Conservation (phyloP, 352 stramenopile genomes). For the Thalassiosira hispida region DNA sequence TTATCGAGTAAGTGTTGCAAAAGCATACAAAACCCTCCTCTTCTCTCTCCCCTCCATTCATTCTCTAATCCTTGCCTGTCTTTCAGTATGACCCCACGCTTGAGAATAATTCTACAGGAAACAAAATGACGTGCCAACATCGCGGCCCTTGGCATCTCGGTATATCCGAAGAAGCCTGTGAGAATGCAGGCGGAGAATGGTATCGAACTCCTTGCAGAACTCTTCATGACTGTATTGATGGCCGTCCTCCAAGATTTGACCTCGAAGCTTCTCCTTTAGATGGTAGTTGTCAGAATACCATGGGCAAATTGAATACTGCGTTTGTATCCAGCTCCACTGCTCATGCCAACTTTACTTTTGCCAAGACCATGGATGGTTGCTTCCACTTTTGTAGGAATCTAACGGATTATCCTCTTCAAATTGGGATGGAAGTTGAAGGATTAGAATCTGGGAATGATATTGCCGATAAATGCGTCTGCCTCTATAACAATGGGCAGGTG, state of each 20-base stretch:
- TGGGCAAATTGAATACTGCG: constrained; percentile 10
- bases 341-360: not conserved
- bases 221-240: constrained; percentile 33
- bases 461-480: constrained; percentile 4
- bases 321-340: constrained; percentile 5
- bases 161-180: constrained; percentile 31
- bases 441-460: not conserved
- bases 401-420: constrained; percentile 10
- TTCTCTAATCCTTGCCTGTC: constrained; percentile 1
- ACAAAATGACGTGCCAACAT: constrained; percentile 30
- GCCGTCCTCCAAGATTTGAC: constrained; percentile 28
- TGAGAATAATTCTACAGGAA: not conserved
- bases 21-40: too few species aligned
- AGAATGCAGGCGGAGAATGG: constrained; percentile 36
- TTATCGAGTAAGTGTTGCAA: constrained; percentile 11
- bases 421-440: constrained; percentile 13
- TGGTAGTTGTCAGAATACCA: constrained; percentile 11
- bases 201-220: constrained; percentile 33
- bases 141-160: constrained; percentile 27
- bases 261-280: not conserved
- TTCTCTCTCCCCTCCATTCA: too few species aligned
- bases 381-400: constrained; percentile 20
- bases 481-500: constrained; percentile 8
- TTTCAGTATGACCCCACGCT: constrained; percentile 12
- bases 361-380: not conserved